Evolutionary conservation across 805 yeast genomes (phyloP), one percentile per base, ranked within the genome.

Genomic region (Sugiyamaella floridensis): DNA sequence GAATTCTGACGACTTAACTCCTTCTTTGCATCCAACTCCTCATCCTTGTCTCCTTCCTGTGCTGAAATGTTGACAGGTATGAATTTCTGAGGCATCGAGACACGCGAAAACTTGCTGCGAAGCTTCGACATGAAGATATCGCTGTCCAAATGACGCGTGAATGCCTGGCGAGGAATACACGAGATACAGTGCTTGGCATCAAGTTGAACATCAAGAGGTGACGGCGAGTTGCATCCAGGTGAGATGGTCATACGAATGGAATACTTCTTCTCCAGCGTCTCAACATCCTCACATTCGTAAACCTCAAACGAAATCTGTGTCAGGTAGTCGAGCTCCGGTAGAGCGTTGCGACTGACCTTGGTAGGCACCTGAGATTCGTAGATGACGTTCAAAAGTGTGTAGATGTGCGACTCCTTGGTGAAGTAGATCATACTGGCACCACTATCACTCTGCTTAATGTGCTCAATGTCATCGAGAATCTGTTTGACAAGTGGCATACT

Each of bases 181-280:
- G 97, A 90, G 57, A 93, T 93, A 70, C 93, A 92, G 70, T 93
- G 99, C 66, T 89, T 90, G 45, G 89, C 92, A 70, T 93, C 99
- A 46, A 93, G 76, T 68, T 92, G 97, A 45, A 95, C 96, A 70
- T 93, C 99, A 58, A 93, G 76, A 26, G 99, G 99, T 68, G 92
- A 96, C 63, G 89, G 96, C 0, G 98, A 90, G 70, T 93, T 97
- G 69, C 99, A 93, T 18, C 99, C 99, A 1, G 99, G 98, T 4
- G 97, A 86, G 60, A 93, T 76, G n/a, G 92, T 85, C 55, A 93
- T 76, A 63, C 98, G 78, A 52, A 93, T 85, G 4, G 97, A 85
- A 67, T 92, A 96, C 63, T 86, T 85, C 69, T 88, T 87, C 50
- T 81, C 82, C 8, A 85, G 83, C 9, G 78, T 74, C 40, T 77